A percentile compares a stretch with the other conserved stretches of the same genome.
These are phyloP conservation scores for Hyaloscypha bicolor DNA, from an alignment of 495 filamentous ascomycete genomes.

Conservation along the genomic window DNA sequence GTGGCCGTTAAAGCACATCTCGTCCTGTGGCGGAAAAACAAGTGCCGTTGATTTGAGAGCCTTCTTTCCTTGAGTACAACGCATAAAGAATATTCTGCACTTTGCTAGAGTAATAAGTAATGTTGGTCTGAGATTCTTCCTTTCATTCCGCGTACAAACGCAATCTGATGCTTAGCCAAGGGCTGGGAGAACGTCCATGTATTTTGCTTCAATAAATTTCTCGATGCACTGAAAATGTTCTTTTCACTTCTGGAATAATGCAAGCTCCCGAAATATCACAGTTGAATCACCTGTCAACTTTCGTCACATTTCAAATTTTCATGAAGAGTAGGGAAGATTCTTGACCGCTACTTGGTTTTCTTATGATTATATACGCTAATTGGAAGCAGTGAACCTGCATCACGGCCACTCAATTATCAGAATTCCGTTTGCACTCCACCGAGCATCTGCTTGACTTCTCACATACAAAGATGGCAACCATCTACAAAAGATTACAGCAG, in stretches of 20 bases:
- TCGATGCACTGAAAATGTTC: neutral
- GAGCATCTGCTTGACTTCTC: neutral
- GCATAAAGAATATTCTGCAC: too few species aligned
- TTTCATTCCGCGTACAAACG: too few species aligned
- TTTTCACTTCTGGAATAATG: neutral
- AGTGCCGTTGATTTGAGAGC: too few species aligned
- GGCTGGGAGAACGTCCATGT: neutral
- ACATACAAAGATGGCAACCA: neutral
- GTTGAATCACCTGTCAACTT: neutral
- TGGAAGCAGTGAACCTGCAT: neutral
- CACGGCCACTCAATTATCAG: neutral
- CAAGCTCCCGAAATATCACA: neutral
- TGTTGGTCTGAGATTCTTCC: too few species aligned
- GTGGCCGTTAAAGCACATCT: too few species aligned
- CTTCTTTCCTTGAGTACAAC: too few species aligned
- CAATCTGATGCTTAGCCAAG: neutral
- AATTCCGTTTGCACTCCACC: neutral
- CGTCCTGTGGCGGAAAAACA: too few species aligned
- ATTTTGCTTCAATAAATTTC: neutral
- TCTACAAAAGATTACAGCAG: neutral
- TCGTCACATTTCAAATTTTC: neutral
- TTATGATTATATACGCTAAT: neutral
- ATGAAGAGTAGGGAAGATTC: neutral
- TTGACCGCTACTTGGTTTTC: neutral
- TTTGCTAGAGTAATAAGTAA: too few species aligned